Evolutionary conservation across 768 basidiomycete genomes (phyloP).

Genomic region (Gautieria morchelliformis): DNA sequence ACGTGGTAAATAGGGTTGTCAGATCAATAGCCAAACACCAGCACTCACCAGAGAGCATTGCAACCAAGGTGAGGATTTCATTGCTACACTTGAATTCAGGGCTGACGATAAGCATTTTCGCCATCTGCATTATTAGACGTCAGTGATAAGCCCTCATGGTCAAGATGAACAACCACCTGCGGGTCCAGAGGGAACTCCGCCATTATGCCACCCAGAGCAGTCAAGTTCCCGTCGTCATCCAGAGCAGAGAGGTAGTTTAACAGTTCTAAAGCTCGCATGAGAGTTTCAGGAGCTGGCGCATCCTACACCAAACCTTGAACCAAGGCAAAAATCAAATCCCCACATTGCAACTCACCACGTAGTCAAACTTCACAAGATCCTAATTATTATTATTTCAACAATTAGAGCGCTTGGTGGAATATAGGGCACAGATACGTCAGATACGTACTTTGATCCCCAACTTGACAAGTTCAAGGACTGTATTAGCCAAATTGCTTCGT

Average conservation of each 20-base stretch:
- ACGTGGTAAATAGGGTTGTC: background rate
- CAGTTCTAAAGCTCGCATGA: constrained; percentile 93
- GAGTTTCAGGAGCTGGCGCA: constrained; percentile 89
- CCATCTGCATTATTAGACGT: constrained; percentile 44
- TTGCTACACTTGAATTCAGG: constrained; percentile 95
- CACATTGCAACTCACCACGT: constrained; percentile 35
- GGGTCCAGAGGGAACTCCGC: constrained; percentile 99
- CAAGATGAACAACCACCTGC: constrained; percentile 44
- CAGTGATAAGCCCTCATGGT: background rate
- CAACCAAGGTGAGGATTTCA: constrained; percentile 88
- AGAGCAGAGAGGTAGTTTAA: constrained; percentile 88
- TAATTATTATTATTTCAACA: constrained; percentile 13
- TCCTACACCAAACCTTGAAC: constrained; percentile 29
- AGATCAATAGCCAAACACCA: background rate
- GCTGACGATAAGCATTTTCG: constrained; percentile 90
- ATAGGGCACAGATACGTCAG: background rate
- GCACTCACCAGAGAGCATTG: constrained; percentile 83
- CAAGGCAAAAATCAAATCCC: background rate
- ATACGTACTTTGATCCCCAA: constrained; percentile 72
- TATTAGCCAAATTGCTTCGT: constrained; percentile 86
- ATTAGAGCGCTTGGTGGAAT: background rate
- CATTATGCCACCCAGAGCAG: constrained; percentile 81
- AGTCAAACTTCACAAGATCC: constrained; percentile 85
- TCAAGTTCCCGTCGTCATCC: constrained; percentile 90
- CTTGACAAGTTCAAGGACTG: constrained; percentile 89